Evolutionary conservation across 202 grass and related monocot species (phyloP), one percentile per base, ranked within the genome.

Genomic region (Schoenoplectus triqueter): DNA sequence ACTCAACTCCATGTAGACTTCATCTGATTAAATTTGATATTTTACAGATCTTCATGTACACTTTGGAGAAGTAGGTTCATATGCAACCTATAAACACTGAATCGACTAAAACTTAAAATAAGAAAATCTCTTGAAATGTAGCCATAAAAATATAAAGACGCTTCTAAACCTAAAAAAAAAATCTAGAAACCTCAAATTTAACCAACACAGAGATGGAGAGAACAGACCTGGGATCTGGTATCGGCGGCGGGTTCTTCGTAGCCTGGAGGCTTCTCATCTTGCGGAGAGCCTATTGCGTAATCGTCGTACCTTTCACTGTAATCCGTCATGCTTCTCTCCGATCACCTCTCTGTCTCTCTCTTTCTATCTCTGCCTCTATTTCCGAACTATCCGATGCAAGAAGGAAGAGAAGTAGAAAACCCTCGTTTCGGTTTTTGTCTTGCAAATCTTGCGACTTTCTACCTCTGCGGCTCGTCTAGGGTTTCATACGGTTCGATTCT

Each of bases 161-260:
- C 31, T 31, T 31, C 0, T 31, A 31, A 31, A 31, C 31, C 31
- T 31, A 31, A 31, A 31, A 31, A 31, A 31, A 31, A 31, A 31
- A 31, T 31, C 31, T 31, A 31, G 31, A 31, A 31, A 31, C 31
- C 31, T 31, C 31, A 31, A 31, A 31, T 31, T 31, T 31, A 31
- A 31, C 31, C 31, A 31, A 31, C 31, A 31, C 31, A 31, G 31
- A 31, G 31, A 31, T 31, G 31, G 31, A 31, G 31, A 31, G 31
- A 31, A 31, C 40, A 47, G 5, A 89, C 88, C 64, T 90, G 88
- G 39, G 88, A 90, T 90, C 82, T 87, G 75, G 80, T 74, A 60
- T 87, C 80, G 39, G 45, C 66, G 17, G 55, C 64, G 10, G 72
- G 77, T 40, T 85, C 74, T 3, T 87, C 88, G 81, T 84, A 85